phyloP scores from a whole-genome alignment of 768 basidiomycete species.

The Lactarius deliciosus region DNA sequence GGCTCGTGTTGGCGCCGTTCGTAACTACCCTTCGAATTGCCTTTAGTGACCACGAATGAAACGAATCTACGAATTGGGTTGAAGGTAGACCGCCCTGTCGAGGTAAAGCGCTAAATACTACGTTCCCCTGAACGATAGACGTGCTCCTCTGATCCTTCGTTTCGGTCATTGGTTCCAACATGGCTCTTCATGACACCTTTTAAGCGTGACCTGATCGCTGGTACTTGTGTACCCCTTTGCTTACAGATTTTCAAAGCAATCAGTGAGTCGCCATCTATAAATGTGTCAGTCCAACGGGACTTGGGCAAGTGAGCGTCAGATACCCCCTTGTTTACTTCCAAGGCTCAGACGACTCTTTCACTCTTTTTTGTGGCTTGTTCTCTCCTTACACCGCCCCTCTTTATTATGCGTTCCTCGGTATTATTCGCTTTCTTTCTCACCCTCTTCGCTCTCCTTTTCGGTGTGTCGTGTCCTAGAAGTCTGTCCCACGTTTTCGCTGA shows the following conservation, averaged over 20 bases:
- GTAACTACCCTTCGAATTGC: constrained; percentile 2
- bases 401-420: neutral
- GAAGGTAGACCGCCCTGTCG: neutral
- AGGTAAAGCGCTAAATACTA: neutral
- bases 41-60: neutral
- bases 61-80: constrained; percentile 5
- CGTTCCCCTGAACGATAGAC: neutral
- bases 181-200: neutral
- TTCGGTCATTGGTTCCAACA: neutral
- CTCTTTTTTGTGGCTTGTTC: neutral
- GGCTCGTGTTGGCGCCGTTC: too few relatives aligned
- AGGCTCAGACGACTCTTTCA: neutral
- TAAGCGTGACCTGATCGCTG: constrained; percentile 1
- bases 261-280: neutral
- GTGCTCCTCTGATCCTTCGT: neutral
- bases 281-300: neutral
- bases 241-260: neutral
- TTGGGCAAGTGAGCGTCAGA: neutral
- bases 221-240: constrained; percentile 1
- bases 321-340: neutral
- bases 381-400: neutral
- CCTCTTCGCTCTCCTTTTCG: neutral
- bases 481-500: neutral
- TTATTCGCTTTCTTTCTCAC: neutral
- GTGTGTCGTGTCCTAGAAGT: neutral